Evolutionary conservation across 2,329 filamentous ascomycete genomes (phyloP).

Genomic region (Colletotrichum scovillei): DNA sequence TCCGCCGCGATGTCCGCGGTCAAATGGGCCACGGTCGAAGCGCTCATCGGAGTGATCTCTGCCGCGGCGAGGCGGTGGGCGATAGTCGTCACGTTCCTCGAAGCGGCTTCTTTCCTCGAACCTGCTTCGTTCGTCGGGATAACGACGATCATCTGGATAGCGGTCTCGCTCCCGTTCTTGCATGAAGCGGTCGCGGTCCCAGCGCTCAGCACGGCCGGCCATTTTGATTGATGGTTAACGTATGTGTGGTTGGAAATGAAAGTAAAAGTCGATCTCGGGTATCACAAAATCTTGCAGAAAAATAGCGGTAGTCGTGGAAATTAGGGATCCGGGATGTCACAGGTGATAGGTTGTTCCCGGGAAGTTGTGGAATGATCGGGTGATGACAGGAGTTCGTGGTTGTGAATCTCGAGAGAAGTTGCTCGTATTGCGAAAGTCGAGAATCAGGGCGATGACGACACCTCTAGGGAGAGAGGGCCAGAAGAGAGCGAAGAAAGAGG

Average conservation of each 20-base stretch:
- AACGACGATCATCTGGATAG: slow-evolving; percentile 62
- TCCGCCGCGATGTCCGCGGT: slow-evolving; percentile 43
- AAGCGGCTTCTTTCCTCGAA: slow-evolving; percentile 51
- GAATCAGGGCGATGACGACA: slow-evolving; percentile 35
- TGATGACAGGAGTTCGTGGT: slow-evolving; percentile 24
- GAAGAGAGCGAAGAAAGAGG: slow-evolving; percentile 21
- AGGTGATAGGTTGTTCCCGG: background rate
- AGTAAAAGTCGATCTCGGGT: slow-evolving; percentile 12
- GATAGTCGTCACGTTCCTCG: slow-evolving; percentile 37
- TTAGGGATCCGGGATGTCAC: background rate
- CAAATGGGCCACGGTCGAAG: slow-evolving; percentile 56
- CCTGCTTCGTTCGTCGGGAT: slow-evolving; percentile 55
- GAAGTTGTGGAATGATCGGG: slow-evolving; percentile 19
- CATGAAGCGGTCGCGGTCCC: slow-evolving; percentile 67
- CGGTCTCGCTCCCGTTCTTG: slow-evolving; percentile 57
- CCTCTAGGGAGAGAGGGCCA: background rate
- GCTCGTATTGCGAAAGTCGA: slow-evolving; percentile 21
- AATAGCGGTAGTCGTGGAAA: background rate
- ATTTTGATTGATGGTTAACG: slow-evolving; percentile 25
- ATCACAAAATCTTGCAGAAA: slow-evolving; percentile 14
- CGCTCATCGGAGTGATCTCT: slow-evolving; percentile 63
- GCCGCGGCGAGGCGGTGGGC: slow-evolving; percentile 44
- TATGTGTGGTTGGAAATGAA: background rate
- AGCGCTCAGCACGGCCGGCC: slow-evolving; percentile 54
- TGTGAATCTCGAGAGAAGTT: slow-evolving; percentile 8